Conservation (phyloP, 768 basidiomycete species). For the Clavaria fumosa region DNA sequence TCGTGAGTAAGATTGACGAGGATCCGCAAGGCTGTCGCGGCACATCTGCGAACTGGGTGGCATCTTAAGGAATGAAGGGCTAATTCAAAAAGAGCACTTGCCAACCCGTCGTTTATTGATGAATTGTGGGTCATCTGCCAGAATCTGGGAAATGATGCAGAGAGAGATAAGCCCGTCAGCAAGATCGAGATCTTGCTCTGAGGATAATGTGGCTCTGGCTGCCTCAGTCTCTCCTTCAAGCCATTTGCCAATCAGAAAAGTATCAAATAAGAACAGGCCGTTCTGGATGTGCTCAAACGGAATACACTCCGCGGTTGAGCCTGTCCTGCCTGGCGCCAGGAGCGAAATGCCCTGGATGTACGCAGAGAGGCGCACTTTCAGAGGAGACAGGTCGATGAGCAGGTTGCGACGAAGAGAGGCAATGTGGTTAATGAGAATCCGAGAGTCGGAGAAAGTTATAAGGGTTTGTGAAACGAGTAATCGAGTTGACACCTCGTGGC, state of each 20-base stretch:
- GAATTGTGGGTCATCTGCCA: slow-evolving; percentile 7
- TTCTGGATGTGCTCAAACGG: slow-evolving; percentile 34
- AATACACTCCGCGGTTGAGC: slow-evolving; percentile 13
- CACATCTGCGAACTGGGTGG: slow-evolving; percentile 27
- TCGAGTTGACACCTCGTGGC: slow-evolving; percentile 32
- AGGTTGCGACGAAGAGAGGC: slow-evolving; percentile 20
- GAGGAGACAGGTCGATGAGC: slow-evolving; percentile 3
- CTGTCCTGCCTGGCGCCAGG: slow-evolving; percentile 18
- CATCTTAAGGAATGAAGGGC: not conserved
- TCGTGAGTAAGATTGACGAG: slow-evolving; percentile 60
- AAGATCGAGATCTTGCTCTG: slow-evolving; percentile 24
- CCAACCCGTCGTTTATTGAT: not conserved
- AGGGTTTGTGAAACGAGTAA: slow-evolving; percentile 36
- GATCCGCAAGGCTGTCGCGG: slow-evolving; percentile 45
- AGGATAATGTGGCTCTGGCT: slow-evolving; percentile 6
- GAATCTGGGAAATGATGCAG: slow-evolving; percentile 30
- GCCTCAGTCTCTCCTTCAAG: slow-evolving; percentile 5
- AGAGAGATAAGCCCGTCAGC: slow-evolving; percentile 34
- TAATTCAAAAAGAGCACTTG: slow-evolving; percentile 7
- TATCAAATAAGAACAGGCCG: slow-evolving; percentile 45
- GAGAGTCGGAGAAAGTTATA: slow-evolving; percentile 29
- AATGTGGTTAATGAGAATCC: slow-evolving; percentile 21
- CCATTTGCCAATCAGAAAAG: slow-evolving; percentile 49
- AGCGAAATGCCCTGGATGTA: slow-evolving; percentile 22
- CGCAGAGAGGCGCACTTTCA: slow-evolving; percentile 3